Conservation (phyloP, 2,329 filamentous ascomycete species). For the Xylariomycetidae sp. region DNA sequence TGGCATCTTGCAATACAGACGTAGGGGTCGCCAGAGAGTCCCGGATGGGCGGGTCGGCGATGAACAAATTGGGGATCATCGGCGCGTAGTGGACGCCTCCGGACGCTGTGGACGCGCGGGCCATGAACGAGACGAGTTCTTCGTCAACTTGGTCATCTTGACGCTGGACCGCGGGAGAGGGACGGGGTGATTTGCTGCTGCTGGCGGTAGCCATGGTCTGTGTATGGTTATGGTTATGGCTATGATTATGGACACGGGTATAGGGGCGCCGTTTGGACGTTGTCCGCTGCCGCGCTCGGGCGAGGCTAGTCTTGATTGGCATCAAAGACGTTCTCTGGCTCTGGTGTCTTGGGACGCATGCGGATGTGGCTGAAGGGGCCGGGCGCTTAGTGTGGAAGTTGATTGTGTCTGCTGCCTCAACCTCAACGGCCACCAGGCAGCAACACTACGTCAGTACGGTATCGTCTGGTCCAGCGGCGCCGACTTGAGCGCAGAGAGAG, state of each 20-base stretch:
- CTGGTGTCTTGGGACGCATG: slow-evolving; percentile 5
- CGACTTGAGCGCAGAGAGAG: too few relatives aligned
- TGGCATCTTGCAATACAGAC: slow-evolving; percentile 61
- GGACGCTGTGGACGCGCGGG: background rate
- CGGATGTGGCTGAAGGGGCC: slow-evolving; percentile 12
- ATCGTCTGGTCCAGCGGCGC: too few relatives aligned
- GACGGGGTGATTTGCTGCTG: background rate
- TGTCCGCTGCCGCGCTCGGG: slow-evolving; percentile 23
- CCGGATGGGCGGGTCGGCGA: slow-evolving; percentile 51
- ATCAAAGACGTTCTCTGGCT: slow-evolving; percentile 20
- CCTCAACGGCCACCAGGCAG: too few relatives aligned
- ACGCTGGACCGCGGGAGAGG: too few relatives aligned
- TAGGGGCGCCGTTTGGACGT: slow-evolving; percentile 15
- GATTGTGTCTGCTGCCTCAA: too few relatives aligned
- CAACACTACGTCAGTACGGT: too few relatives aligned
- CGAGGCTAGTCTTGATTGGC: slow-evolving; percentile 27
- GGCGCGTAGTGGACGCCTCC: slow-evolving; percentile 12
- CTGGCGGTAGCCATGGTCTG: slow-evolving; percentile 8
- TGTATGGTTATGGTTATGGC: too few relatives aligned
- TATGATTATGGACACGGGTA: too few relatives aligned
- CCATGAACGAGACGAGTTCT: slow-evolving; percentile 11
- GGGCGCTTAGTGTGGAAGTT: too few relatives aligned
- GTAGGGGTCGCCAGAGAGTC: slow-evolving; percentile 64
- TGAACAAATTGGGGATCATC: slow-evolving; percentile 51
- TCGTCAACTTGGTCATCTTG: slow-evolving; percentile 12